Percentiles rank a stretch among this genome's conserved stretches.
Evolutionary conservation across 495 filamentous ascomycete species (phyloP).

Genomic region (Penicillium arizonense): DNA sequence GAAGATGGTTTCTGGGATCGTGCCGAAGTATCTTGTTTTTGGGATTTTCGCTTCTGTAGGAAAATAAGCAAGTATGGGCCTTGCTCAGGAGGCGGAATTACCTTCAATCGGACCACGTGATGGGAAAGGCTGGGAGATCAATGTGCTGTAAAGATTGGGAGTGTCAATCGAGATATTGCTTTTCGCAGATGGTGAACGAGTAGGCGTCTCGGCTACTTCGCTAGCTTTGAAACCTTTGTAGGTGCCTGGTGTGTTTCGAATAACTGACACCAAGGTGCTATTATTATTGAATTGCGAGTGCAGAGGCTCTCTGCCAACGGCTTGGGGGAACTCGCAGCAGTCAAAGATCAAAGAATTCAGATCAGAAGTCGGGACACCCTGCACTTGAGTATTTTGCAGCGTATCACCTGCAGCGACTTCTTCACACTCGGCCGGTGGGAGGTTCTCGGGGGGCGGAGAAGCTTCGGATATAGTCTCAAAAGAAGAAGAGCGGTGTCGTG

Average conservation of each 20-base stretch:
- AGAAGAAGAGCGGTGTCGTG: not conserved
- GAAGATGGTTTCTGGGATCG: conserved; percentile 5
- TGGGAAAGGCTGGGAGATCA: not conserved
- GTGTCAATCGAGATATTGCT: not conserved
- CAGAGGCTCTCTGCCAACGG: not conserved
- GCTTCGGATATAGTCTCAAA: not conserved
- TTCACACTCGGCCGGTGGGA: conserved; percentile 17
- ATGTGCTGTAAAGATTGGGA: not conserved
- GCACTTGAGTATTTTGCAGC: not conserved
- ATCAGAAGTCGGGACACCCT: not conserved
- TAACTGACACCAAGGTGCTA: no score
- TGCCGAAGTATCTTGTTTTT: not conserved
- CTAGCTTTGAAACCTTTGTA: not conserved
- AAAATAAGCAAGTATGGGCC: not conserved
- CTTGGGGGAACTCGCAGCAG: not conserved
- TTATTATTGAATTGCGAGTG: not conserved
- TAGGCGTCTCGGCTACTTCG: conserved; percentile 31
- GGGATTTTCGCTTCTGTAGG: not conserved
- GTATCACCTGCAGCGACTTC: not conserved
- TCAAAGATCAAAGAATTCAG: not conserved
- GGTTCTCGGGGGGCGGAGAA: conserved; percentile 7
- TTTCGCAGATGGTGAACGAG: not conserved
- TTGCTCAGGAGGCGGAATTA: not conserved
- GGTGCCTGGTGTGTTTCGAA: not conserved
- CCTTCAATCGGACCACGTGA: not conserved